phyloP scores from a whole-genome alignment of 768 basidiomycete genomes.

The Daedaleopsis nitida region DNA sequence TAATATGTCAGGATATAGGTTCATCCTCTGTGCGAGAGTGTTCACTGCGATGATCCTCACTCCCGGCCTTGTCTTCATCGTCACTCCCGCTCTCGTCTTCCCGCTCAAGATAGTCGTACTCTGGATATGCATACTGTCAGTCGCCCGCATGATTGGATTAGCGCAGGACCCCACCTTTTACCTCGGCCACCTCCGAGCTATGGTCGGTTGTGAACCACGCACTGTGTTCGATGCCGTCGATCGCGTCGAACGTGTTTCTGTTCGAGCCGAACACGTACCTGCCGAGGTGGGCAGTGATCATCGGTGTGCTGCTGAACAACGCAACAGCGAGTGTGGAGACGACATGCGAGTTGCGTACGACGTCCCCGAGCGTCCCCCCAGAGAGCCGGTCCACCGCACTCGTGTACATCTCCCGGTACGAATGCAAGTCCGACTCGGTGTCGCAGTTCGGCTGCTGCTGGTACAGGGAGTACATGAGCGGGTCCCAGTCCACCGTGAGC shows the following conservation, averaged over 20 bases:
- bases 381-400: not conserved
- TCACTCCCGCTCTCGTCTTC: no score
- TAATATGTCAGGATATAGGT: no score
- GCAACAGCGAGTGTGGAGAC: not conserved
- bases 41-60: no score
- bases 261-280: constrained; percentile 7
- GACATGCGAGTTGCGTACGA: constrained; percentile 11
- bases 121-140: no score
- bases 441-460: not conserved
- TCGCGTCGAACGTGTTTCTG: not conserved
- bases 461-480: not conserved
- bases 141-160: no score
- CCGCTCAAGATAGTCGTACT: no score
- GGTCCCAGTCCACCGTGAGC: constrained; percentile 8
- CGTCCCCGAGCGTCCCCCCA: not conserved
- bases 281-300: not conserved
- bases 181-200: no score
- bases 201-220: not conserved
- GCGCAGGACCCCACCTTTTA: no score
- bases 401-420: constrained; percentile 5
- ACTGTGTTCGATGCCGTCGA: constrained; percentile 3
- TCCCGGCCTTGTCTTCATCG: no score
- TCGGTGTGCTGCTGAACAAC: not conserved
- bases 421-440: not conserved
- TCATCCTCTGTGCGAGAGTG: no score